phyloP scores from a whole-genome alignment of 495 filamentous ascomycete species.

The Penicillium bialowiezense region DNA sequence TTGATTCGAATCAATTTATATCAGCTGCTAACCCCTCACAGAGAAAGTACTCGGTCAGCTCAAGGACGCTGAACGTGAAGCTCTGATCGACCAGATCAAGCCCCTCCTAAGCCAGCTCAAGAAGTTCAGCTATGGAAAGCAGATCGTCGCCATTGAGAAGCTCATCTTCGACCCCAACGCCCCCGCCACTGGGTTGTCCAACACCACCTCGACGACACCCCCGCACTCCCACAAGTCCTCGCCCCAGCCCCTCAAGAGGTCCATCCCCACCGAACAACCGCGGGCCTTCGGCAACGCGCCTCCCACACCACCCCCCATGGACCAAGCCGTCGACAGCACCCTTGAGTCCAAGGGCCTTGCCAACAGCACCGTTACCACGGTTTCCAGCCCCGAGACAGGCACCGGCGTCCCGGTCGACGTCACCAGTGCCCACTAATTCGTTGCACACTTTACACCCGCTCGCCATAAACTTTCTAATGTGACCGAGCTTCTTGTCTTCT shows the following conservation, averaged over 20 bases:
- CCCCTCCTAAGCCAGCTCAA: conserved; percentile 71
- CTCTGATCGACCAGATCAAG: conserved; percentile 69
- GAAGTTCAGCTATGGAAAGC: conserved; percentile 72
- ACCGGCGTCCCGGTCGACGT: conserved; percentile 32
- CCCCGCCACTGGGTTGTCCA: conserved; percentile 19
- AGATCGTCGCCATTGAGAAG: conserved; percentile 70
- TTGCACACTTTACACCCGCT: conserved; percentile 23
- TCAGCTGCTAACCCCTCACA: conserved; percentile 32
- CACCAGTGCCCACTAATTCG: conserved; percentile 28
- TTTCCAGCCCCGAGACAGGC: conserved; percentile 33
- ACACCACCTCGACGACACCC: conserved; percentile 38
- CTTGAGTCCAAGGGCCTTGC: conserved; percentile 33
- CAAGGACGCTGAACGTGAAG: conserved; percentile 58
- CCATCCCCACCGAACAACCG: conserved; percentile 30
- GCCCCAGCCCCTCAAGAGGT: conserved; percentile 39
- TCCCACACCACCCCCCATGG: conserved; percentile 44
- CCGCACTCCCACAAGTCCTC: conserved; percentile 48
- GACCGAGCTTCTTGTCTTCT: conserved; percentile 25
- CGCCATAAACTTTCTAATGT: conserved; percentile 36
- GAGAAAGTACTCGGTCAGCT: conserved; percentile 78
- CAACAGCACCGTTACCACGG: conserved; percentile 34
- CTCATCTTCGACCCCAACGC: conserved; percentile 48
- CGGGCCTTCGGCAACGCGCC: conserved; percentile 37
- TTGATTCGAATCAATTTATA: neutral
- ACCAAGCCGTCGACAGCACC: conserved; percentile 33